Base-by-base conservation (phyloP, 768 basidiomycete species). In the Russula sp. region DNA sequence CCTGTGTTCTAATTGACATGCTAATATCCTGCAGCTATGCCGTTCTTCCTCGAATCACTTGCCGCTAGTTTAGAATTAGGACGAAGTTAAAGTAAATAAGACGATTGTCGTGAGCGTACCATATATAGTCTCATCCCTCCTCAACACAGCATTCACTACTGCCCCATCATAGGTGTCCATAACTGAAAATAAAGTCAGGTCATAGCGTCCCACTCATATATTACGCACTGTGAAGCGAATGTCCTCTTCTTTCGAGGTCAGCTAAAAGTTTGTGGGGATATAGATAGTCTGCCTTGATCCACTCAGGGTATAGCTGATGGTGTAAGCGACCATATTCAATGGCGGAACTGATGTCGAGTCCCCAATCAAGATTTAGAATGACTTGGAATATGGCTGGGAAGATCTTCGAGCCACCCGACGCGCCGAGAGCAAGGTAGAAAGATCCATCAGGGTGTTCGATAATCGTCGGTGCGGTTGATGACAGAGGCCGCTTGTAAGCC, bases 41-140 rank as follows among this genome's bases (percentile, higher is more conserved):
- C 94, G 66, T 93, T 89, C 78, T 95, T 96, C 71, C 94, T 82
- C 20, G 90, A 92, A 74, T 97, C 94, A 71, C 90, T 92, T 9
- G 91, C 88, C 64, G 91, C 94, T 89, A 68, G 49, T 42, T 31
- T 31, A 42, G 13, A 18, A 39, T 45, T 39, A 52, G 67, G 35
- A 68, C 51, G 3, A 35, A 45, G 32, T 16, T 51, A 31, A 37
- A 54, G n/a, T 14, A 32, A 45, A 45, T 13, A 6, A 16, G 40
- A 34, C 27, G 27, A n/a, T 4, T 37, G 47, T 56, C 18, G 9
- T 20, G 37, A 18, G 73, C 85, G 52, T 67, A 89, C 90, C 89
- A 66, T 80, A 89, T 32, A 94, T 78, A 50, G 70, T 74, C 7
- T 80, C 84, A 56, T 84, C 80, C 49, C 73, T 63, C 59, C 76